Conservation (phyloP, 2,329 filamentous ascomycete species). For the Aspergillus transmontanensis region DNA sequence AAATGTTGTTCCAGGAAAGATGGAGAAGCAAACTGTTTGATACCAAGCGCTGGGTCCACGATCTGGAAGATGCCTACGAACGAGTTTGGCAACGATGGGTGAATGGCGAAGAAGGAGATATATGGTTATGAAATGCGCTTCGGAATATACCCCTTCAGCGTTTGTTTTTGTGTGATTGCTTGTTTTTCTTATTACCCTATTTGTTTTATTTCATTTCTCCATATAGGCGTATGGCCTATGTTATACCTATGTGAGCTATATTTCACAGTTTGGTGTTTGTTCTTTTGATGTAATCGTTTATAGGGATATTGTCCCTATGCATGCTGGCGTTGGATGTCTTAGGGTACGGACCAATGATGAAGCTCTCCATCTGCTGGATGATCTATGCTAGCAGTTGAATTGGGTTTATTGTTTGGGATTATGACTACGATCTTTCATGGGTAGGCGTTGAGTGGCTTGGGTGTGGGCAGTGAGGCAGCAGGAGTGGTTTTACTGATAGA, state of each 20-base stretch:
- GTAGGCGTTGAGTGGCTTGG: slow-evolving; percentile 5
- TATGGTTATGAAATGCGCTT: slow-evolving; percentile 66
- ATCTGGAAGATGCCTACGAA: slow-evolving; percentile 86
- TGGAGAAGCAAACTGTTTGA: slow-evolving; percentile 90
- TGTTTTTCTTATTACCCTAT: slow-evolving; percentile 3
- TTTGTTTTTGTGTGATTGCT: slow-evolving; percentile 26
- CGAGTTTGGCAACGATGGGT: slow-evolving; percentile 90
- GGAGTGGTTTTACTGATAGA: background rate
- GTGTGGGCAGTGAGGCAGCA: background rate
- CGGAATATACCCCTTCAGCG: slow-evolving; percentile 41
- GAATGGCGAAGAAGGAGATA: slow-evolving; percentile 83
- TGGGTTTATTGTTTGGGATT: slow-evolving; percentile 2
- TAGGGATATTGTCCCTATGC: background rate
- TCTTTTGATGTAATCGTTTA: slow-evolving; percentile 1
- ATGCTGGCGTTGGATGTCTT: slow-evolving; percentile 16
- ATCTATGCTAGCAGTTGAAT: slow-evolving; percentile 3
- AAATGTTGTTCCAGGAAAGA: slow-evolving; percentile 77
- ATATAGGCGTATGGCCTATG: background rate
- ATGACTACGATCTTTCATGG: slow-evolving; percentile 6
- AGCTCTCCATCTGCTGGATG: background rate
- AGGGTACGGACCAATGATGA: slow-evolving; percentile 12
- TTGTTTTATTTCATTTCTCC: background rate
- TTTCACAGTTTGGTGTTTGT: slow-evolving; percentile 1
- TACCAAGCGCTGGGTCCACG: slow-evolving; percentile 84
- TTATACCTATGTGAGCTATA: background rate